These are phyloP conservation scores for Pelomyxa schiedti DNA, from an alignment of 78 protist species.

Conservation along the genomic window DNA sequence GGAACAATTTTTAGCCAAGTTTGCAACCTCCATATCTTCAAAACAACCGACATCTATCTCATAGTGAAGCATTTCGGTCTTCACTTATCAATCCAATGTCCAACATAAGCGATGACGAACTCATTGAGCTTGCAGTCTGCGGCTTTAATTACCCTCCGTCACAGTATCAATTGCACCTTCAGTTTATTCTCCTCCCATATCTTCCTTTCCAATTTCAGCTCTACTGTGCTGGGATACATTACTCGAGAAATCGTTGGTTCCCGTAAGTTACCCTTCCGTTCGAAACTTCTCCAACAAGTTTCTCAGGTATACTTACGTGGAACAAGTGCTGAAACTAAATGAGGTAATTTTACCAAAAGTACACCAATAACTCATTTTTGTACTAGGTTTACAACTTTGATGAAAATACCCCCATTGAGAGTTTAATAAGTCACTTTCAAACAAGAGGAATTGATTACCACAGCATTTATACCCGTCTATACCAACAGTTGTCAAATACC, in stretches of 20 bases:
- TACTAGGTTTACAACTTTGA: conserved; percentile 2
- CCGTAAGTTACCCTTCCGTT: too few species aligned
- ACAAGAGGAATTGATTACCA: too few species aligned
- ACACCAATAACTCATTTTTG: not conserved
- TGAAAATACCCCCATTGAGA: not conserved
- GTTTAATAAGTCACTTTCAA: not conserved
- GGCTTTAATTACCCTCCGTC: conserved; percentile 34
- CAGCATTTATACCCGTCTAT: too few species aligned
- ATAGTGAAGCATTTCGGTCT: not conserved
- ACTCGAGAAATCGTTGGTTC: conserved; percentile 4
- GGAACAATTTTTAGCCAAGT: conserved; percentile 12
- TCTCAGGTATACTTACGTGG: too few species aligned
- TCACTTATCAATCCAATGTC: not conserved
- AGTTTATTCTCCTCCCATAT: conserved; percentile 7
- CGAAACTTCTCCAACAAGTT: too few species aligned
- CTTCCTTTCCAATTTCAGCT: conserved; percentile 13
- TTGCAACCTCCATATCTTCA: not conserved
- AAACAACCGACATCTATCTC: not conserved
- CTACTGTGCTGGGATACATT: conserved; percentile 6
- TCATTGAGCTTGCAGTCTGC: too few species aligned
- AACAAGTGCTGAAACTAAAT: too few species aligned
- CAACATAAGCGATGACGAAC: too few species aligned
- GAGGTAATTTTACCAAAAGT: not conserved
- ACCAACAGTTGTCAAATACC: not conserved
- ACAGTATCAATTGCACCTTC: conserved; percentile 33